Evolutionary conservation across 305 asterid genomes (phyloP).

Genomic region (Fraxinus angustifolia): DNA sequence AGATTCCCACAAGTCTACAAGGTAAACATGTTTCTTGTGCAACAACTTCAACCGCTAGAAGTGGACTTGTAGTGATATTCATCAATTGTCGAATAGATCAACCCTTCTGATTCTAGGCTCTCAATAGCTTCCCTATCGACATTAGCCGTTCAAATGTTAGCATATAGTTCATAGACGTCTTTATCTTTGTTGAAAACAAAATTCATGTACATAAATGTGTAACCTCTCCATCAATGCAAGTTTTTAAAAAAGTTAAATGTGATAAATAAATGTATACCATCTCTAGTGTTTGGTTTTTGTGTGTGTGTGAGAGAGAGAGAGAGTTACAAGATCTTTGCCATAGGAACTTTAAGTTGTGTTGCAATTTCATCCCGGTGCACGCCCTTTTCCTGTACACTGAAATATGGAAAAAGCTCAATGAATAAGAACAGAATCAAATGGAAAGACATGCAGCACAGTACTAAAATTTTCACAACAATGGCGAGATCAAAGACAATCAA

Average conservation of each 20-base stretch:
- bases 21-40: background rate
- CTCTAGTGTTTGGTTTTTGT: background rate
- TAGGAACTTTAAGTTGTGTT: constrained; percentile 54
- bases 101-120: constrained; percentile 67
- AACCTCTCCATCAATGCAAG: background rate
- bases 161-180: background rate
- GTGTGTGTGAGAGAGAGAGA: constrained; percentile 18
- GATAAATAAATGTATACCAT: background rate
- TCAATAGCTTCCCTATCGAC: constrained; percentile 60
- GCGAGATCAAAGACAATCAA: background rate
- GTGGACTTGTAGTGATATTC: constrained; percentile 78
- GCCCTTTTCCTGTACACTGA: constrained; percentile 68
- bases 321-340: constrained; percentile 57
- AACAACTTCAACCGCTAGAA: constrained; percentile 22
- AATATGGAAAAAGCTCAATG: constrained; percentile 18
- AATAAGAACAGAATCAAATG: background rate
- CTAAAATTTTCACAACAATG: background rate
- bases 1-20: background rate
- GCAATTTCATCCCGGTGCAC: constrained; percentile 69
- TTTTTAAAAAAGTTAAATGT: background rate
- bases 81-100: constrained; percentile 74
- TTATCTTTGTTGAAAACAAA: background rate
- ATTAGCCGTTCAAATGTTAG: background rate
- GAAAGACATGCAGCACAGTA: background rate
- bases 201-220: background rate